Evolutionary conservation across 768 basidiomycete species (phyloP), one percentile per base, ranked within the genome.

Genomic region (Glaciozyma antarctica): DNA sequence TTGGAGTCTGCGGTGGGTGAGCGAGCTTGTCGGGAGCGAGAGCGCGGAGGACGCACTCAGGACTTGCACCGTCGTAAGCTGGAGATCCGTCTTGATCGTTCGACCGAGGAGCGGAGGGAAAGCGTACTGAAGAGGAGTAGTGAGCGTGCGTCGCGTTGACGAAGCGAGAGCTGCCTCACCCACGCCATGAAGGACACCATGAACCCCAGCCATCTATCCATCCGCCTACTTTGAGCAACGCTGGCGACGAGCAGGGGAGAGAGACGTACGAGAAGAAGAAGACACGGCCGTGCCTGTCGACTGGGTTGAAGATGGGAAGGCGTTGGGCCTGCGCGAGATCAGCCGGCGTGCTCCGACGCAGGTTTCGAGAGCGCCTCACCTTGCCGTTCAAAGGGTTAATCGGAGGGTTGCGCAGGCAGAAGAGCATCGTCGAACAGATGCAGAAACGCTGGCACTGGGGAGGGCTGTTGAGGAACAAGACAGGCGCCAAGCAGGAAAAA

Each of bases 81-180:
- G 28, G 32, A 32, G 43, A 51, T 24, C 73, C 75, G 21, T 77
- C 64, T 28, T n/a, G 74, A 85, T 83, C 49, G 78, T 81, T 5
- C 81, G 79, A 1, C 81, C 81, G 47, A 83, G 79, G 8, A 85
- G 79, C 0, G 84, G 83, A 17, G 83, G 78, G 67, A 84, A 83
- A 0, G 84, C 82, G 62, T 84, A 84, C 84, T 84, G 81, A 13
- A 30, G 32, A 3, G 7, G 32, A 6, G 54, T 22, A 3, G 21
- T 54, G 21, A 28, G 26, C 28, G 10, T 12, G 12, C 19, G 16
- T 32, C 3, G 19, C 1, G 8, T 24, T 9, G 22, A 22, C 45
- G 45, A 3, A 48, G 47, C n/a, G 47, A 21, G 47, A 24, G 47
- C 3, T 4, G 15, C 16, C 55, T 21, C 15, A 57, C 55, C 55